Conservation (phyloP, 2,329 filamentous ascomycete genomes). For the Hypoxylon sp. region DNA sequence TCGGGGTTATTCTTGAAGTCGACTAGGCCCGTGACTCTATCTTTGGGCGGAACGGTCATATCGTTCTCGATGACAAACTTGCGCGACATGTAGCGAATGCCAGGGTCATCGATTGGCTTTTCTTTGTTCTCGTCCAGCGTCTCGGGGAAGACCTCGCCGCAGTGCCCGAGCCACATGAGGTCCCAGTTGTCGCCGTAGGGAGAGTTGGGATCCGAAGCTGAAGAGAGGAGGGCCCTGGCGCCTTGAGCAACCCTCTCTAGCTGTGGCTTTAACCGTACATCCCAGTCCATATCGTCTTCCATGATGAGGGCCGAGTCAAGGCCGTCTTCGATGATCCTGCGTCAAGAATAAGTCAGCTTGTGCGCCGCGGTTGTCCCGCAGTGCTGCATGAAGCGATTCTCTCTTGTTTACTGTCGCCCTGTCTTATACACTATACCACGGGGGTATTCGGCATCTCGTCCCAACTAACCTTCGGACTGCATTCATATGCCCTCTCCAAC, state of each 20-base stretch:
- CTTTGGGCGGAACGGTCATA: slow-evolving; percentile 38
- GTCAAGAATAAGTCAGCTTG: neutral
- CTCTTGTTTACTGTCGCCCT: neutral
- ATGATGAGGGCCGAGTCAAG: slow-evolving; percentile 49
- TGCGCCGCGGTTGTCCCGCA: neutral
- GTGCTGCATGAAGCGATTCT: neutral
- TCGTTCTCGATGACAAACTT: slow-evolving; percentile 42
- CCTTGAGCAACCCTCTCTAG: slow-evolving; percentile 45
- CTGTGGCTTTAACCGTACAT: slow-evolving; percentile 47
- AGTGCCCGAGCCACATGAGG: slow-evolving; percentile 45
- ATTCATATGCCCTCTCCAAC: slow-evolving; percentile 53
- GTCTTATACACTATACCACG: slow-evolving; percentile 16
- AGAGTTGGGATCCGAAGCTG: slow-evolving; percentile 25
- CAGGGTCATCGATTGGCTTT: slow-evolving; percentile 33
- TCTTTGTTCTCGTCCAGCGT: slow-evolving; percentile 38
- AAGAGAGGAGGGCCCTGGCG: slow-evolving; percentile 44
- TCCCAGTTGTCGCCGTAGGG: slow-evolving; percentile 43
- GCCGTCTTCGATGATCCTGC: slow-evolving; percentile 47
- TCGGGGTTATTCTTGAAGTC: slow-evolving; percentile 39
- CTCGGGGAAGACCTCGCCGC: slow-evolving; percentile 44
- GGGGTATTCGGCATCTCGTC: neutral
- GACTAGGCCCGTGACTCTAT: slow-evolving; percentile 41
- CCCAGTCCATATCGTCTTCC: slow-evolving; percentile 53
- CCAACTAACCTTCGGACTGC: slow-evolving; percentile 42
- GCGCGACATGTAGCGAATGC: slow-evolving; percentile 37